Base-by-base conservation (phyloP, 257 asterid species). In the Nicotiana attenuata region DNA sequence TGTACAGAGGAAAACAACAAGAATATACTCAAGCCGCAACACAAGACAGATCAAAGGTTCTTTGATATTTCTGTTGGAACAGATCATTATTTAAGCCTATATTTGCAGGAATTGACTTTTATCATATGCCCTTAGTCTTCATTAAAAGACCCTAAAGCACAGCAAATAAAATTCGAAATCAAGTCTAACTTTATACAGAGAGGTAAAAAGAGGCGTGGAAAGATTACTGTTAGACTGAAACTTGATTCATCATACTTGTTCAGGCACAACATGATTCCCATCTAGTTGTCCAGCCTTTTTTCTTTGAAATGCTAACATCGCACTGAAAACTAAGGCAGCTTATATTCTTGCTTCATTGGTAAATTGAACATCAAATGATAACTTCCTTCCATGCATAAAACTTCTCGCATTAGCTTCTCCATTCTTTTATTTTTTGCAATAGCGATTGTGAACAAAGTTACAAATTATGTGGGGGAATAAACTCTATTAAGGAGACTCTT, bases 171-270 rank as follows among this genome's bases (percentile, higher is more conserved):
- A 60, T 71, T 71, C 38, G 50, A 71, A 45, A 47, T 45, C 38
- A 45, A 14, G 60, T 22, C 60, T 45, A 47, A 71, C 38, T 71
- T 71, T 45, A 33, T 14, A 22, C 14, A 22, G 60, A 26, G 69
- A 7, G 78, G 38, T 45, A 3, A 71, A 71, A 71, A 22, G 38
- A 71, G 60, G 60, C 47, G 60, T 22, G 35, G 38, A 13, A 71
- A 45, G 78, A 71, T 71, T 57, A 45, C 38, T 71, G 78, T 55
- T 41, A 69, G 77, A n/a, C 57, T 29, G 22, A 13, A 45, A 71
- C 78, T 71, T 11, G 59, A 45, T 71, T 71, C 57, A 69, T 41
- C 77, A 69, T 41, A 41, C 57, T 69, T 69, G 19, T 69, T 71
- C 22, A 52, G 57, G 14, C 57, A 52, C 19, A 52, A 52, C 57